Evolutionary conservation across 805 yeast genomes (phyloP).

Genomic region (Monosporozyma solicola): DNA sequence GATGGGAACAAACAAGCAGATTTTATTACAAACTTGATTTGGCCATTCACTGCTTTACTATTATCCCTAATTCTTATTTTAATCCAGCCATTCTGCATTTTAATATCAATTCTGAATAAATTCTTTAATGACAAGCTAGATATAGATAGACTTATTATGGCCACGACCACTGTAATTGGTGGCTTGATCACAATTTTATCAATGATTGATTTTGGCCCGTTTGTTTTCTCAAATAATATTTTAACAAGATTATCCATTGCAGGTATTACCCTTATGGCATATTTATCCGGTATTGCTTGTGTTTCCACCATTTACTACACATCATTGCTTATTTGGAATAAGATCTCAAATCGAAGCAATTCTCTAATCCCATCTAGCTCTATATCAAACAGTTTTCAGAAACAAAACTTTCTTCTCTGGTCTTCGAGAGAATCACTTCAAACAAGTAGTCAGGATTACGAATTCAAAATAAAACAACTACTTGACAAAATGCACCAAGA

Average conservation of each 20-base stretch:
- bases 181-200: slow-evolving; percentile 11
- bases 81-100: slow-evolving; percentile 25
- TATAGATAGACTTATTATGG: slow-evolving; percentile 15
- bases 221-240: slow-evolving; percentile 19
- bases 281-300: slow-evolving; percentile 28
- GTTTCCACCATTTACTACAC: slow-evolving; percentile 27
- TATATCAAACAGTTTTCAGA: slow-evolving; percentile 7
- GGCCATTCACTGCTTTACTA: slow-evolving; percentile 22
- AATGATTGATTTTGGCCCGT: slow-evolving; percentile 23
- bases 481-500: slow-evolving; percentile 11
- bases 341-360: slow-evolving; percentile 1
- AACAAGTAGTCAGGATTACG: slow-evolving; percentile 15
- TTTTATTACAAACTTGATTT: slow-evolving; percentile 16
- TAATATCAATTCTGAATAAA: slow-evolving; percentile 23
- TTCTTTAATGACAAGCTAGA: slow-evolving; percentile 23
- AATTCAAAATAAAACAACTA: slow-evolving; percentile 14
- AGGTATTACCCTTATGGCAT: slow-evolving; percentile 28
- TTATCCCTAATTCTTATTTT: slow-evolving; percentile 19
- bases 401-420: slow-evolving; percentile 18
- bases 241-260: slow-evolving; percentile 27
- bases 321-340: slow-evolving; percentile 11
- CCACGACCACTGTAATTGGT: slow-evolving; percentile 12
- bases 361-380: neutral
- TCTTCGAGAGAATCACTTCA: slow-evolving; percentile 14
- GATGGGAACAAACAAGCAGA: slow-evolving; percentile 13